These are phyloP conservation scores for Chrysoporthe puriensis DNA, from an alignment of 2,329 filamentous ascomycete genomes.

Conservation along the genomic window DNA sequence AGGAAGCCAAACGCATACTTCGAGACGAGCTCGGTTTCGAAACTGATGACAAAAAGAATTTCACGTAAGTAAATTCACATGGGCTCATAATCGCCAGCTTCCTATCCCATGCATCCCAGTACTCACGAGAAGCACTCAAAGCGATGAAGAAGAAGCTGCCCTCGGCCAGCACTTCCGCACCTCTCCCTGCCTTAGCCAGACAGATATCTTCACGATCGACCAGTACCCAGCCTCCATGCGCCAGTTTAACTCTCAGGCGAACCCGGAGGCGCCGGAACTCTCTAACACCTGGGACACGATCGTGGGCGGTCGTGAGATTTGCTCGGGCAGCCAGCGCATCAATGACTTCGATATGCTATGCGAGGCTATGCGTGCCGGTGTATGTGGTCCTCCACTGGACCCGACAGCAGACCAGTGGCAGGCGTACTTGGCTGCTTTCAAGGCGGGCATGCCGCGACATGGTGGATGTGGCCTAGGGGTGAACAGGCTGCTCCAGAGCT, in stretches of 20 bases:
- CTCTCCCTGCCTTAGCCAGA: slow-evolving; percentile 59
- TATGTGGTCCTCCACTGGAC: slow-evolving; percentile 65
- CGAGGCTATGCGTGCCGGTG: slow-evolving; percentile 66
- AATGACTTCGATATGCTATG: slow-evolving; percentile 74
- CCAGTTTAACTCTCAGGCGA: slow-evolving; percentile 85
- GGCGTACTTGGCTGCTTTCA: slow-evolving; percentile 76
- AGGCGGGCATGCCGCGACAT: slow-evolving; percentile 75
- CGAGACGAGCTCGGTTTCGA: not conserved
- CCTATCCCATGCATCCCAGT: slow-evolving; percentile 64
- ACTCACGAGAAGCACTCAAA: slow-evolving; percentile 79
- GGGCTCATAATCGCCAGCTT: not conserved
- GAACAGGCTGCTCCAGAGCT: slow-evolving; percentile 73
- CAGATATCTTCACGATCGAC: slow-evolving; percentile 92
- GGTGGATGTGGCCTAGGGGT: slow-evolving; percentile 76
- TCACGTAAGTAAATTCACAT: not conserved
- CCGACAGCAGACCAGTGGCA: slow-evolving; percentile 63
- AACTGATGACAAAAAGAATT: not conserved
- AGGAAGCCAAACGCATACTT: not conserved
- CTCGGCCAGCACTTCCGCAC: not conserved
- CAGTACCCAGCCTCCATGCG: slow-evolving; percentile 85
- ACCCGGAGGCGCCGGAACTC: slow-evolving; percentile 63
- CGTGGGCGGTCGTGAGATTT: slow-evolving; percentile 84
- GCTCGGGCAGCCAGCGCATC: slow-evolving; percentile 86
- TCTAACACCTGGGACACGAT: slow-evolving; percentile 77
- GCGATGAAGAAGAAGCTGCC: slow-evolving; percentile 72